A percentile compares a stretch with the other conserved stretches of the same genome.
These are phyloP conservation scores for Parasarocladium wereldwijsianum DNA, from an alignment of 2,329 filamentous ascomycete species.

Conservation along the genomic window DNA sequence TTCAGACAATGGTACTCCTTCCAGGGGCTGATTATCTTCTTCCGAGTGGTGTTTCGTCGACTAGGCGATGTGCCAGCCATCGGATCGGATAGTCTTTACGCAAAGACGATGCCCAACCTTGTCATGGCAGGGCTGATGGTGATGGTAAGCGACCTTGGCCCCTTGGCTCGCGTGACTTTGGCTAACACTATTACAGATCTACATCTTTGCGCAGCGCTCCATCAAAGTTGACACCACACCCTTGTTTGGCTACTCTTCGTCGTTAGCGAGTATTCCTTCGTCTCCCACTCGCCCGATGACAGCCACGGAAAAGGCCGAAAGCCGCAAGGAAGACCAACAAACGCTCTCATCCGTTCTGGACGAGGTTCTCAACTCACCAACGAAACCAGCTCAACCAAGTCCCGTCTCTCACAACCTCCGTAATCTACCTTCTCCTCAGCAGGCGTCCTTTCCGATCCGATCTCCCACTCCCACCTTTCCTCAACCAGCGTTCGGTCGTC, in stretches of 20 bases:
- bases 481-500: background rate
- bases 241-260: constrained; percentile 34
- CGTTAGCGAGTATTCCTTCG: no score
- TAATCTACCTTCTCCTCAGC: background rate
- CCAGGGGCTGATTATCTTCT: constrained; percentile 42
- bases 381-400: background rate
- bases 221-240: constrained; percentile 43
- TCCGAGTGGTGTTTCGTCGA: constrained; percentile 35
- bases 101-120: constrained; percentile 34
- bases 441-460: background rate
- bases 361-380: background rate
- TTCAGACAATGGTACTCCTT: constrained; percentile 52
- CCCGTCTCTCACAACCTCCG: background rate
- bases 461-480: background rate
- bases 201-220: constrained; percentile 24
- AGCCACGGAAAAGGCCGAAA: background rate
- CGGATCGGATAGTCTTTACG: no score
- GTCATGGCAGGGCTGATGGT: constrained; percentile 36
- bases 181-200: constrained; percentile 21
- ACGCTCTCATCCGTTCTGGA: no score
- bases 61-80: constrained; percentile 14
- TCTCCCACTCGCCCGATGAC: constrained; percentile 10
- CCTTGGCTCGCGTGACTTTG: fast-evolving
- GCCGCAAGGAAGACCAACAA: background rate
- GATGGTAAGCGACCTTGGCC: constrained; percentile 27